Percentiles rank a stretch among this genome's conserved stretches.
Conservation (phyloP, 768 basidiomycete genomes). For the Mycena indigotica region DNA sequence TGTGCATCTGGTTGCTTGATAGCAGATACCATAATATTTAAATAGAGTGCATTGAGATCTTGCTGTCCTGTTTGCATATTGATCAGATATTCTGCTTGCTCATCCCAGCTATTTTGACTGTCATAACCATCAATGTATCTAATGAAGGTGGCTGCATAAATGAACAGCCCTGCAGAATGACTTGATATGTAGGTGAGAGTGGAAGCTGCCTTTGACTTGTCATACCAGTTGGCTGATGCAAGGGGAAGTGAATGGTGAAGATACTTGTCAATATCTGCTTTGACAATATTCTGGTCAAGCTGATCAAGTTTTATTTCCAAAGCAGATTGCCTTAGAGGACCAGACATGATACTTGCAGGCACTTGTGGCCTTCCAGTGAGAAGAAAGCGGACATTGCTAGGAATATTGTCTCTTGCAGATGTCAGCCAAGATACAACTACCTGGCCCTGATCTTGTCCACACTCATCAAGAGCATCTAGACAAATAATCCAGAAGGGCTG, state of each 20-base stretch:
- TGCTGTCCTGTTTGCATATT: background rate
- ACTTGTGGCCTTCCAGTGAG: conserved; percentile 12
- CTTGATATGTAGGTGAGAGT: background rate
- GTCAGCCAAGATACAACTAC: conserved; percentile 1
- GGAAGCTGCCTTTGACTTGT: background rate
- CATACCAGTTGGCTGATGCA: background rate
- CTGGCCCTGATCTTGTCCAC: conserved; percentile 6
- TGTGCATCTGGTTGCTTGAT: background rate
- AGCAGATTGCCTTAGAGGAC: background rate
- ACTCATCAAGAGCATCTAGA: conserved; percentile 17
- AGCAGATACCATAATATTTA: background rate
- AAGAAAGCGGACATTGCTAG: conserved; percentile 6
- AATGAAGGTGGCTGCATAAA: conserved; percentile 5
- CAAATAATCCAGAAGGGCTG: conserved; percentile 9
- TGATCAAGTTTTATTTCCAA: conserved; percentile 4
- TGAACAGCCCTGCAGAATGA: conserved; percentile 6
- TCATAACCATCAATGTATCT: background rate
- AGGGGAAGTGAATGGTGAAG: background rate
- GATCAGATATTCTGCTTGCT: background rate
- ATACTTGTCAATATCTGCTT: conserved; percentile 3
- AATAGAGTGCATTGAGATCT: conserved; percentile 4
- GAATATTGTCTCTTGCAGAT: background rate
- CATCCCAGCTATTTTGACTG: background rate
- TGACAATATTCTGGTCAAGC: background rate
- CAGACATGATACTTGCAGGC: conserved; percentile 1